Percentiles rank a stretch among this genome's conserved stretches.
phyloP scores from a whole-genome alignment of 2,329 filamentous ascomycete species.

The Hortaea werneckii region DNA sequence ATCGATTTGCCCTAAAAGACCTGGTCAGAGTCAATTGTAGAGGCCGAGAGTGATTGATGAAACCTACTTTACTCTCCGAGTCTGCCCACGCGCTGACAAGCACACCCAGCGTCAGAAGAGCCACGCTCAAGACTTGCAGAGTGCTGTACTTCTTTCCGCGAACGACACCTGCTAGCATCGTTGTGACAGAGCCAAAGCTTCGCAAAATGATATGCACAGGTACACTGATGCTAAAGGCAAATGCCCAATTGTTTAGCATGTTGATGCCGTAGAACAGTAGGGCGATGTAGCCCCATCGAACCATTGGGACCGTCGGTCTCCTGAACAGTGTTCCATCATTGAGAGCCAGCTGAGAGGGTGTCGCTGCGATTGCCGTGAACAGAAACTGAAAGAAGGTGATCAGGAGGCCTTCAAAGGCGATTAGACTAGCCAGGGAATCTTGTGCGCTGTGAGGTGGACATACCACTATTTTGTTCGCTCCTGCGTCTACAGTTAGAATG shows the following conservation, averaged over 20 bases:
- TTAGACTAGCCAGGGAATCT: not conserved
- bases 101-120: constrained; percentile 75
- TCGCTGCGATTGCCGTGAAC: constrained; percentile 53
- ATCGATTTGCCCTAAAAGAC: constrained; percentile 31
- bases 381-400: constrained; percentile 43
- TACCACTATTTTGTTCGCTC: constrained; percentile 76
- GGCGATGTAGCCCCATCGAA: constrained; percentile 81
- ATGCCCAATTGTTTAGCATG: constrained; percentile 93
- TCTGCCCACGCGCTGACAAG: constrained; percentile 84
- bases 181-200: constrained; percentile 91
- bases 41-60: not conserved
- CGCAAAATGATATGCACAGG: constrained; percentile 94
- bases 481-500: constrained; percentile 34
- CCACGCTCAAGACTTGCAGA: constrained; percentile 70
- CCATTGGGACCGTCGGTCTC: constrained; percentile 69
- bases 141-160: constrained; percentile 77
- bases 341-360: constrained; percentile 35
- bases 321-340: constrained; percentile 63
- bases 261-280: constrained; percentile 88
- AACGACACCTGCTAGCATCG: constrained; percentile 79
- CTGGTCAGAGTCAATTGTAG: not conserved
- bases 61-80: constrained; percentile 68
- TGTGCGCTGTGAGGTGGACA: constrained; percentile 12
- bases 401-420: constrained; percentile 48
- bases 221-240: constrained; percentile 92